Evolutionary conservation across 331 rosid species (phyloP).

Genomic region (Telfairia occidentalis): DNA sequence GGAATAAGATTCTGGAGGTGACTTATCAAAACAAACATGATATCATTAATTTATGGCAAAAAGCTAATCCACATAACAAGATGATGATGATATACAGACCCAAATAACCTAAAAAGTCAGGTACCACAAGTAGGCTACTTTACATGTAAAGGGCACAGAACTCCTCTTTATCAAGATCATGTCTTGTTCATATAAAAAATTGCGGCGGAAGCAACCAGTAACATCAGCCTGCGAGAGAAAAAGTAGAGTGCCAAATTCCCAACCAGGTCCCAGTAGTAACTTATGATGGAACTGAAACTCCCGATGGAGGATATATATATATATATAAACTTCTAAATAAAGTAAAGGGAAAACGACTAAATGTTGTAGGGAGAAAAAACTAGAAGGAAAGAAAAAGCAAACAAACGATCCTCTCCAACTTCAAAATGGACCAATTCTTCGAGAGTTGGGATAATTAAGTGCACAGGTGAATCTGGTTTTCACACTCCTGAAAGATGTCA

Average conservation of each 20-base stretch:
- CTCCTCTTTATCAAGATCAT: not conserved
- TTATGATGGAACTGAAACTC: not conserved
- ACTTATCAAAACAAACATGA: not conserved
- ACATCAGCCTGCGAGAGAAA: not conserved
- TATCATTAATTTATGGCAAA: not conserved
- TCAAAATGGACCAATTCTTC: constrained; percentile 4
- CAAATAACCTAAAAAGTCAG: not conserved
- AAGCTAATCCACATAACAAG: not conserved
- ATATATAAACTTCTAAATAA: not conserved
- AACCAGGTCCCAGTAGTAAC: not conserved
- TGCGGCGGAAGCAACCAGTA: not conserved
- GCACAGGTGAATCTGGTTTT: not conserved
- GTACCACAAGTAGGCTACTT: not conserved
- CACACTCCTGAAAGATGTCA: constrained; percentile 13
- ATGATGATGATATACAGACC: not conserved
- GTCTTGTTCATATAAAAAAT: not conserved
- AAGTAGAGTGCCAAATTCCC: not conserved
- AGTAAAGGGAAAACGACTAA: not conserved
- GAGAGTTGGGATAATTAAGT: not conserved
- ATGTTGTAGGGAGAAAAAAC: not conserved
- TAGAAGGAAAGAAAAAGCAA: not conserved
- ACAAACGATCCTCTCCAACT: not conserved
- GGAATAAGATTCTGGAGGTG: not conserved
- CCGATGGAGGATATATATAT: not conserved
- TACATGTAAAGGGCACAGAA: not conserved